Evolutionary conservation across 768 basidiomycete genomes (phyloP), one percentile per base, ranked within the genome.

Genomic region (Hydnomerulius pinastri): DNA sequence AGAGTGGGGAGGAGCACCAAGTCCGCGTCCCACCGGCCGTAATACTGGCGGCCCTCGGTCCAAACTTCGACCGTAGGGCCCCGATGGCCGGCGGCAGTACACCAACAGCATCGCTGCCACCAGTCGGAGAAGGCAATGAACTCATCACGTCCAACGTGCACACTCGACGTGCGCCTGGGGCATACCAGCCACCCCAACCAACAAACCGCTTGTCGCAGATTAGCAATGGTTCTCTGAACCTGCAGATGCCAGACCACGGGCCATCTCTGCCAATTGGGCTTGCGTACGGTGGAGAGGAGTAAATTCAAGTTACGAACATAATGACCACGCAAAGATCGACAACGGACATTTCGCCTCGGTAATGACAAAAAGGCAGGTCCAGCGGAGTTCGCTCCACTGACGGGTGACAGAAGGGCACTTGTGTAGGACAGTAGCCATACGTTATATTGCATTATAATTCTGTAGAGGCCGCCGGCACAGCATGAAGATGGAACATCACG

Each of bases 11-110:
- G 54, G 70, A 71, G 35, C 63, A 57, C 10, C 61, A 67, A 47
- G 50, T 60, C 18, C 69, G 64, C 17, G 62, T 57, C 21, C 70
- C 64, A 23, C 54, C 62, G 4, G 71, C 65, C 51, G 57, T 72
- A n/a, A 65, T 76, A 30, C 46, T 71, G 48, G 73, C 75, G 21
- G 73, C 73, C 12, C 61, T 73, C 43, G 71, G 63, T 29, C 63
- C 61, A 42, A 54, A 56, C n/a, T 10, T 46, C 21, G 63, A 60
- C 41, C 53, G 55, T 5, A 51, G 58, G 17, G 41, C 57, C 40
- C 28, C 46, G 38, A 43, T 35, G 12, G 33, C 33, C 13, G 24
- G 27, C n/a, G 15, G 18, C 23, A 33, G 28, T 4, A 36, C 11
- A 2, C 33, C 27, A 25, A 36, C 33, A 24, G 7, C 23, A 9